Percentiles rank a stretch among this genome's conserved stretches.
Conservation (phyloP, 805 yeast genomes). For the Brettanomyces nanus region DNA sequence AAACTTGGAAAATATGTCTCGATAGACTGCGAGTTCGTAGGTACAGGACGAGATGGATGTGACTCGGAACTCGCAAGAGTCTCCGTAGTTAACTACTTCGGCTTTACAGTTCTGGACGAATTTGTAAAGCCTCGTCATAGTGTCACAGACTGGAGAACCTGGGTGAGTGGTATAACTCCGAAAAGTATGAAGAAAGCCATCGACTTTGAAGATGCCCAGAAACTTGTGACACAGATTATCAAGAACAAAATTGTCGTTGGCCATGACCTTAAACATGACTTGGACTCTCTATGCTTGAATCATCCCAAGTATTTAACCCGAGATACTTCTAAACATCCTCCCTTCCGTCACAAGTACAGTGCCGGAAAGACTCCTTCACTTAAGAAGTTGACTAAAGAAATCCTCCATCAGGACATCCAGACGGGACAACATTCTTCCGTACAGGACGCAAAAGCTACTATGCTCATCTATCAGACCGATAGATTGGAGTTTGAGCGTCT, state of each 20-base stretch:
- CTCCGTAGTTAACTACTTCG: slow-evolving; percentile 77
- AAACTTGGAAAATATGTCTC: slow-evolving; percentile 74
- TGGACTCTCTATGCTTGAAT: slow-evolving; percentile 55
- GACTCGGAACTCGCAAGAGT: slow-evolving; percentile 77
- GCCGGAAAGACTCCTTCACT: slow-evolving; percentile 68
- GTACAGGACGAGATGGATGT: slow-evolving; percentile 68
- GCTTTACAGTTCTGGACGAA: slow-evolving; percentile 60
- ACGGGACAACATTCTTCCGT: slow-evolving; percentile 75
- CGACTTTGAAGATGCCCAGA: slow-evolving; percentile 58
- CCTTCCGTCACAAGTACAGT: slow-evolving; percentile 48
- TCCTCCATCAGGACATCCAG: slow-evolving; percentile 58
- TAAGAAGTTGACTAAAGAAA: slow-evolving; percentile 52
- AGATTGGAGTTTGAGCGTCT: slow-evolving; percentile 52
- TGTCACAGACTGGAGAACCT: slow-evolving; percentile 88
- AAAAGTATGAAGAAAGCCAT: slow-evolving; percentile 61
- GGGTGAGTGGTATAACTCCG: slow-evolving; percentile 83
- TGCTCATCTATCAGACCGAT: slow-evolving; percentile 63
- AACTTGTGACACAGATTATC: slow-evolving; percentile 42
- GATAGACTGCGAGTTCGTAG: slow-evolving; percentile 92
- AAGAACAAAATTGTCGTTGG: slow-evolving; percentile 62
- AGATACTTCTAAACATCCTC: slow-evolving; percentile 63
- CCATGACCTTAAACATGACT: slow-evolving; percentile 77
- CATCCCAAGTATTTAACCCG: slow-evolving; percentile 59
- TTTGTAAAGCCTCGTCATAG: slow-evolving; percentile 68
- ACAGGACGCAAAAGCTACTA: slow-evolving; percentile 85